Evolutionary conservation across 176 grass and related monocot species (phyloP), one percentile per base, ranked within the genome.

Genomic region (Aegilops bicornis): DNA sequence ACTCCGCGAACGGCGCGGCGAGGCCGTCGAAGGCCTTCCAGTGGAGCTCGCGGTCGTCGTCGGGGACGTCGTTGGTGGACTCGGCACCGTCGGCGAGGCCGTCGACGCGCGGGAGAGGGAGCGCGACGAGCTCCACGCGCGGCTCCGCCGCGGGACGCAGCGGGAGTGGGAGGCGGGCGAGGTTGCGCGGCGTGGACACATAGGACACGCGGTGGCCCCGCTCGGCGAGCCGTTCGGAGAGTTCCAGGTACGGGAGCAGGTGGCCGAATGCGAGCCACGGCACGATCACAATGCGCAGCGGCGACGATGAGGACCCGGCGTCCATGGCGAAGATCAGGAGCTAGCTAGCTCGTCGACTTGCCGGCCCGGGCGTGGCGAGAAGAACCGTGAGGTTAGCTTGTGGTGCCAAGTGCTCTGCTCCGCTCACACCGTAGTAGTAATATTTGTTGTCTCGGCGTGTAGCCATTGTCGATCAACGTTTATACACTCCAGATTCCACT

Each of bases 21-120:
- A 73, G 69, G 69, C 10, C 37, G 36, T 73, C 69, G 36, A 73
- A 73, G 22, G 69, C 69, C 69, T 42, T 73, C 69, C 70, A 73
- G 39, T 73, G 70, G 5, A 73, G 70, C 37, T 45, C 70, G 12
- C 70, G 22, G 2, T 73, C 6, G 0, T 43, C 37, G 39, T 45
- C 39, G 2, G 70, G 69, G 2, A 73, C 70, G 70, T 73, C 70
- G 6, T 73, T 4, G 22, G 70, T 73, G 5, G 70, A 73, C n/a
- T 73, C 70, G 2, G 39, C 70, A n/a, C 70, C 70, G 2, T 73
- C n/a, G 2, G 70, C 2, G 5, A 73, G 70, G 5, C 39, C 70
- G 11, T 73, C 37, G 10, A 73, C 22, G 69, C 37, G 37, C 11
- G 69, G 69, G 10, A 73, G 7, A 10, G 36, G 37, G 11, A 73